Conservation (phyloP, 1,284 basidiomycete genomes). For the Pseudozyma hubeiensis region DNA sequence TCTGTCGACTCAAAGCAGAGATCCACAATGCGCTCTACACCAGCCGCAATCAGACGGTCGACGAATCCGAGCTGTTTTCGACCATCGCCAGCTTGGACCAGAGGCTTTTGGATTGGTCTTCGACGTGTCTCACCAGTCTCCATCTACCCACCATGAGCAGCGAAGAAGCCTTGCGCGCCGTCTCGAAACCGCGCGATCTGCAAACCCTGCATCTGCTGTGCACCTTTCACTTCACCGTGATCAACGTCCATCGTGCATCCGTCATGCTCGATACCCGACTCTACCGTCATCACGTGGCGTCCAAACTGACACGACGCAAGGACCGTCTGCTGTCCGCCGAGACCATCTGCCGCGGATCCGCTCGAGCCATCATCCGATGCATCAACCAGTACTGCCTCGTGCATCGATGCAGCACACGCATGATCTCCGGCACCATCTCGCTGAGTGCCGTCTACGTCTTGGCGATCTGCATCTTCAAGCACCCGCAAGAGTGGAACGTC, state of each 20-base stretch:
- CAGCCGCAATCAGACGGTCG: conserved; percentile 11
- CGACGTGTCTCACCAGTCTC: neutral
- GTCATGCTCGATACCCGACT: conserved; percentile 17
- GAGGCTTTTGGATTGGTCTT: conserved; percentile 13
- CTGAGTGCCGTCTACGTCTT: conserved; percentile 16
- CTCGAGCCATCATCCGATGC: conserved; percentile 13
- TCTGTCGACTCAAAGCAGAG: conserved; percentile 11
- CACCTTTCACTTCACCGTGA: conserved; percentile 18
- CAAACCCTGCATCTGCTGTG: conserved; percentile 14
- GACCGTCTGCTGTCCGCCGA: conserved; percentile 12
- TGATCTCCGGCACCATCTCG: conserved; percentile 15
- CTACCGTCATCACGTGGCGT: conserved; percentile 10
- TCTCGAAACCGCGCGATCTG: conserved; percentile 6
- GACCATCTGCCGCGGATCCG: conserved; percentile 12
- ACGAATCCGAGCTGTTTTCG: conserved; percentile 6
- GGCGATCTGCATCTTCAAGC: conserved; percentile 22
- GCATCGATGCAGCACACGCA: conserved; percentile 8
- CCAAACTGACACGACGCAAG: conserved; percentile 6
- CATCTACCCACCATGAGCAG: conserved; percentile 11
- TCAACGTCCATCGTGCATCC: conserved; percentile 19
- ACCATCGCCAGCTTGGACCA: conserved; percentile 13
- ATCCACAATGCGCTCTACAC: conserved; percentile 16
- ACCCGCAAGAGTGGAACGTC: conserved; percentile 14
- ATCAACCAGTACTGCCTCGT: conserved; percentile 14
- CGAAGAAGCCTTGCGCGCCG: conserved; percentile 15